Base-by-base conservation (phyloP, 2,329 filamentous ascomycete species). In the Penicillium crustosum region DNA sequence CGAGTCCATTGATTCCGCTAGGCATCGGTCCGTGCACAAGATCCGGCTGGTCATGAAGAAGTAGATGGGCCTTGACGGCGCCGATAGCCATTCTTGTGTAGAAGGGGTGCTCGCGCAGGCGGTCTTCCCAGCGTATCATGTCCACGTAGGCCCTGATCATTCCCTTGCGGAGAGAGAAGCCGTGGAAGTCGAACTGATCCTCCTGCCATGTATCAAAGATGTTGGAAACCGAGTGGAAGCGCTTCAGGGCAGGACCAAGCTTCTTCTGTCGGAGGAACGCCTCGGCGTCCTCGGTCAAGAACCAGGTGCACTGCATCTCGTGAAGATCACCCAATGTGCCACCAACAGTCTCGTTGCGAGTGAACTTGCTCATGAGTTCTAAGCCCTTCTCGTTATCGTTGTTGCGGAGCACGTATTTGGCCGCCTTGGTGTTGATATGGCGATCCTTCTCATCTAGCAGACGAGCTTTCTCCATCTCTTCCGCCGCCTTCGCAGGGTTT, bases 241-340 rank as follows among this genome's bases (percentile, higher is more conserved):
- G 87, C 81, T 99, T 99, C 53, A 99, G 81, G 0, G 95, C 93
- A 58, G 97, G 82, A 4, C 89, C 91, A 47, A 90, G 79, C 67
- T 96, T 92, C 63, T 88, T 87, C 73, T 92, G 89, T 50, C 94
- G 88, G 57, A 90, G 81, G 73, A 93, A 92, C 3, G 93, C 87
- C 77, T 97, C 90, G 55, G 91, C 94, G 71, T 99, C 95, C 77
- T 99, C 94, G 6, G 91, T 94, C 69, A 99, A 79, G 73, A 88
- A 99, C 95, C 94, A 99, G 66, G 97, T 86, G 73, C 93, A 97
- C 77, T 99, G 94, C 94, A 99, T 99, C 68, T 99, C 94, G 64
- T 95, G 84, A 36, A 99, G 84, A 75, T 99, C 94, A 48, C 89
- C 90, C 41, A 99, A 80, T 5, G 95, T 90, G 1, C 94, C 94